Base-by-base conservation (phyloP, 2,329 filamentous ascomycete genomes). In the Madurella fahalii region DNA sequence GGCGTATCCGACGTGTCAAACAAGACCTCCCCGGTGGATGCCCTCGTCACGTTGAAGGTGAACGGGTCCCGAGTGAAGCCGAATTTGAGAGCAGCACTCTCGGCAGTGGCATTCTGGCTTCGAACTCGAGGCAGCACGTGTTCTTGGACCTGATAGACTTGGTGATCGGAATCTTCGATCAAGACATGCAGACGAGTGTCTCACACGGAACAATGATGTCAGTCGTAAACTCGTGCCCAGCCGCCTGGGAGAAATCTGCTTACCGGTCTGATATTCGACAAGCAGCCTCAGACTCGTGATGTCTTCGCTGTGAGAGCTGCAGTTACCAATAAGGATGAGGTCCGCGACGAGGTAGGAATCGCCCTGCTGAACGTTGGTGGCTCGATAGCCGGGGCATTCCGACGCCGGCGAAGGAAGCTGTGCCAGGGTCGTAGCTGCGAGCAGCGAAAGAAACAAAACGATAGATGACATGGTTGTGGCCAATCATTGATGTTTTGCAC, bases 231-330 rank as follows among this genome's bases (percentile, higher is more conserved):
- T 17, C 13, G 5, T 18, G 9, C 9, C 11, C 34, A 37, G 34
- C 7, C 3, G 25, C 32, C 12, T 8, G n/a, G 30, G 57, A 42
- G 8, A 13, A 4, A 12, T 16, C 9, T 16, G 9, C 45, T 50
- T 41, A 67, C 67, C 62, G 5, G 65, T 69, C 51, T 71, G 65
- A 39, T 69, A 69, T 39, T 66, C 64, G n/a, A 70, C 68, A 2
- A 60, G 53, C 18, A 71, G 50, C 40, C 58, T 64, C 18, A 71
- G 57, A 34, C 63, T 61, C n/a, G 83, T 76, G 34, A 94, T 74
- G 64, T 95, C 90, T 2, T 77, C 84, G 0, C 89, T 88, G 60
- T 92, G 93, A 16, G 82, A 79, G 69, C 91, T 87, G 73, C 89
- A 93, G 5, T 84, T 77, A 11, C 74, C 64, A 0, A 87, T 88